phyloP scores from a whole-genome alignment of 2,329 filamentous ascomycete genomes.

The Calonectria pseudoturangicola region DNA sequence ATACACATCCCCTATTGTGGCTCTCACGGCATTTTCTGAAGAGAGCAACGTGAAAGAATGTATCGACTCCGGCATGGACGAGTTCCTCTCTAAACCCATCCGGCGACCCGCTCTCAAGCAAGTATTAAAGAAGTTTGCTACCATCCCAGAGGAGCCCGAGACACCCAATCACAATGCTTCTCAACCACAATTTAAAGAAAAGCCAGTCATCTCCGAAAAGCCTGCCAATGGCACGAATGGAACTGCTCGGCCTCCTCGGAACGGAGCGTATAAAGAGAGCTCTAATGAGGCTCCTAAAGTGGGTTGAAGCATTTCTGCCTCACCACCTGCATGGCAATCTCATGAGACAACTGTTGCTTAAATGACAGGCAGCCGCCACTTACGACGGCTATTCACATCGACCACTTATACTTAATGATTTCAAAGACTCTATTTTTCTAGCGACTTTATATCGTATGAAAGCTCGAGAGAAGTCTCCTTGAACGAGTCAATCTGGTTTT shows the following conservation, averaged over 20 bases:
- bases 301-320: slow-evolving; percentile 33
- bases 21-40: slow-evolving; percentile 91
- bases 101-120: slow-evolving; percentile 89
- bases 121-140: slow-evolving; percentile 88
- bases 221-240: slow-evolving; percentile 47
- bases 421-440: not conserved
- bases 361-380: not conserved
- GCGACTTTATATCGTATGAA: too few species aligned
- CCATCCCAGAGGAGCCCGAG: slow-evolving; percentile 81
- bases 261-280: not conserved
- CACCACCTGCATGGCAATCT: not conserved
- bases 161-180: slow-evolving; percentile 17
- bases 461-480: too few species aligned
- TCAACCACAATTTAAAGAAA: slow-evolving; percentile 34
- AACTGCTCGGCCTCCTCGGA: slow-evolving; percentile 25
- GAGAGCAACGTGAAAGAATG: slow-evolving; percentile 92
- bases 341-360: not conserved
- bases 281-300: slow-evolving; percentile 43
- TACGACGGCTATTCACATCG: not conserved
- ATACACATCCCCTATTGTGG: slow-evolving; percentile 91
- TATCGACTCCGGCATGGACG: slow-evolving; percentile 93
- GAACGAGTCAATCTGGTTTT: not conserved
- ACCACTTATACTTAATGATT: slow-evolving; percentile 9
- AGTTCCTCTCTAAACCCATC: slow-evolving; percentile 87
- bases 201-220: slow-evolving; percentile 45